Evolutionary conservation across 176 grass and related monocot species (phyloP), one percentile per base, ranked within the genome.

Genomic region (Lolium multiflorum): DNA sequence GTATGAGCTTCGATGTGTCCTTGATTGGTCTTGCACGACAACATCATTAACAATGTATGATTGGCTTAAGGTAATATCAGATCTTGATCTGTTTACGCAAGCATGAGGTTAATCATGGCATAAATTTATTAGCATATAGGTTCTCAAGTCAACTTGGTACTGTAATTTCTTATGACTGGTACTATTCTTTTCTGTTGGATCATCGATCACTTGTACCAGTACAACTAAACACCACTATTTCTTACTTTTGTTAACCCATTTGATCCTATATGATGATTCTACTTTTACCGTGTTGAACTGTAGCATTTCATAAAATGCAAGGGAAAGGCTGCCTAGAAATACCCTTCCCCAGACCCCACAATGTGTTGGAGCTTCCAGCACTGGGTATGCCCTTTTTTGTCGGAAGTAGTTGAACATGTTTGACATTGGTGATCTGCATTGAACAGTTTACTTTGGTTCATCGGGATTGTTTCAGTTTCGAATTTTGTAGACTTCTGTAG

Each of bases 21-120:
- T 98, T 77, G 96, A 98, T 89, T 98, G 96, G 96, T 95, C 91
- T 79, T 98, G 96, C 86, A 98, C 96, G 62, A 89, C 93, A 12
- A 98, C 96, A 75, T 98, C 96, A 48, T 86, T 98, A 84, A 98
- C 96, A 89, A 98, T 98, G 93, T 98, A 98, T 84, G 96, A 98
- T 81, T 98, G 96, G 96, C 85, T 98, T 20, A 98, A 98, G 96
- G 96, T 98, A 97, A 65, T 49, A 78, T 70, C 48, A 11, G 35
- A 49, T 84, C 31, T 52, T 5, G 20, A 76, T 77, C 28, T 77
- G 63, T 48, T 21, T 72, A 44, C 50, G 17, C 12, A 25, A 75
- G 1, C 44, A 85, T 17, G 31, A 57, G 14, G 20, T 58, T 81
- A 41, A 31, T 80, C 54, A 6, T 65, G 1, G 13, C 26, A 22